Percentiles rank a stretch among this genome's conserved stretches.
Evolutionary conservation across 345 rosid species (phyloP).

Genomic region (Carallia brachiata): DNA sequence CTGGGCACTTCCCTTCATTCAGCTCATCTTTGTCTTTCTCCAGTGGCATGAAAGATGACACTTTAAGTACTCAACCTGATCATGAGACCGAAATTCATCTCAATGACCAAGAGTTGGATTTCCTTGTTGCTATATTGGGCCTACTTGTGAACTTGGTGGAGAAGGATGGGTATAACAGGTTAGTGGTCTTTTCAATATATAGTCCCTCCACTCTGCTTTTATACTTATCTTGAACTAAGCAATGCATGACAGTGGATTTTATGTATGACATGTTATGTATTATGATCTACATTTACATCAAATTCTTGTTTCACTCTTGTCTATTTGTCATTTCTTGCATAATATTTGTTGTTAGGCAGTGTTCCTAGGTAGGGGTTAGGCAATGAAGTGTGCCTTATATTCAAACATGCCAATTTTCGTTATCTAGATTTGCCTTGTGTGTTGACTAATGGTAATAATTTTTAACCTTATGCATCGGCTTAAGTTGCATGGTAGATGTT

Average conservation of each 20-base stretch:
- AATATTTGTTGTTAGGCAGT: too few species aligned
- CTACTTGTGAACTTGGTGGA: conserved; percentile 90
- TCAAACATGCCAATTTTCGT: not conserved
- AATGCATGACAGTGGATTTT: not conserved
- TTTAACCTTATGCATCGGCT: not conserved
- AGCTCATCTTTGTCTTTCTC: conserved; percentile 38
- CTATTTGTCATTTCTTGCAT: too few species aligned
- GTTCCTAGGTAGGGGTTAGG: not conserved
- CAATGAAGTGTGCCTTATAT: not conserved
- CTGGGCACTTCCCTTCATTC: conserved; percentile 71
- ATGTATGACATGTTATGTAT: not conserved
- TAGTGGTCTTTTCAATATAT: conserved; percentile 17
- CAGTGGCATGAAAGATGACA: conserved; percentile 34
- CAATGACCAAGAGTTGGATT: conserved; percentile 85
- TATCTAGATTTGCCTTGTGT: not conserved
- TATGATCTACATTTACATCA: too few species aligned
- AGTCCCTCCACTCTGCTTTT: not conserved
- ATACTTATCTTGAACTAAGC: conserved; percentile 13
- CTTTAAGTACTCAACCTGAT: conserved; percentile 21
- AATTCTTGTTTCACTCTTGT: too few species aligned
- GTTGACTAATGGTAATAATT: not conserved
- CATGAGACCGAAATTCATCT: conserved; percentile 49
- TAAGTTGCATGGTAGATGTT: not conserved
- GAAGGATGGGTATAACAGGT: conserved; percentile 92
- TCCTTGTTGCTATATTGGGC: conserved; percentile 94